These are phyloP conservation scores for Aspergillus intermedius DNA, from an alignment of 2,329 filamentous ascomycete species.

Conservation along the genomic window DNA sequence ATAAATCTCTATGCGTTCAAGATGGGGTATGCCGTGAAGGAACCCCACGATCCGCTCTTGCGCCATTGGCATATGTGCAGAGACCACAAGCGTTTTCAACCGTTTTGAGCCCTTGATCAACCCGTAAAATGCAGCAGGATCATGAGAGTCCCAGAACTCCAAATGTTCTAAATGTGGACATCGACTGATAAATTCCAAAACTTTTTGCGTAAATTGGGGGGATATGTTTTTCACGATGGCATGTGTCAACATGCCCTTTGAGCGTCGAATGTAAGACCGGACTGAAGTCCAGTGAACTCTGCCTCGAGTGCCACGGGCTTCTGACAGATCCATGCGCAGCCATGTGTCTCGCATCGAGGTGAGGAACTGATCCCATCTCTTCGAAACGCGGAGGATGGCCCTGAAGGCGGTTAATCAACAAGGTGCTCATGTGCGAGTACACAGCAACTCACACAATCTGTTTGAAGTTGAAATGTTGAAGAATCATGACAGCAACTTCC, in stretches of 20 bases:
- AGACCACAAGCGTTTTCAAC: conserved; percentile 21
- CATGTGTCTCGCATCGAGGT: conserved; percentile 43
- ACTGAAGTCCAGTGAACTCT: conserved; percentile 36
- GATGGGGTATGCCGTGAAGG: conserved; percentile 17
- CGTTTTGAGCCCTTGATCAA: conserved; percentile 19
- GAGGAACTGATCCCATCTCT: conserved; percentile 49
- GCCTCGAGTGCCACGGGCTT: conserved; percentile 35
- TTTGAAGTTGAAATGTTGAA: conserved; percentile 48
- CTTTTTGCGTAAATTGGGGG: conserved; percentile 16
- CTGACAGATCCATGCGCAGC: conserved; percentile 48
- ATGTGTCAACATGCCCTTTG: conserved; percentile 27
- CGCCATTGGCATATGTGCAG: conserved; percentile 17
- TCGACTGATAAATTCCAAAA: conserved; percentile 26
- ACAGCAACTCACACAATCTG: conserved; percentile 38
- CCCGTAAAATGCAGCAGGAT: conserved; percentile 16
- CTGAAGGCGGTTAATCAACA: conserved; percentile 19
- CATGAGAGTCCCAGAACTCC: conserved; percentile 18
- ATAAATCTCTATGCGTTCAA: conserved; percentile 23
- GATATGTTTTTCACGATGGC: conserved; percentile 26
- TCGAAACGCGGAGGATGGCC: conserved; percentile 49
- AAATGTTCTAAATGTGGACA: conserved; percentile 29
- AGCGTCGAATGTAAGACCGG: conserved; percentile 28
- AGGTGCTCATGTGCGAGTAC: neutral
- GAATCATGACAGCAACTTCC: conserved; percentile 48
- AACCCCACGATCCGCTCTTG: conserved; percentile 21